Base-by-base conservation (phyloP, 768 basidiomycete genomes). In the Suillus alpinus region DNA sequence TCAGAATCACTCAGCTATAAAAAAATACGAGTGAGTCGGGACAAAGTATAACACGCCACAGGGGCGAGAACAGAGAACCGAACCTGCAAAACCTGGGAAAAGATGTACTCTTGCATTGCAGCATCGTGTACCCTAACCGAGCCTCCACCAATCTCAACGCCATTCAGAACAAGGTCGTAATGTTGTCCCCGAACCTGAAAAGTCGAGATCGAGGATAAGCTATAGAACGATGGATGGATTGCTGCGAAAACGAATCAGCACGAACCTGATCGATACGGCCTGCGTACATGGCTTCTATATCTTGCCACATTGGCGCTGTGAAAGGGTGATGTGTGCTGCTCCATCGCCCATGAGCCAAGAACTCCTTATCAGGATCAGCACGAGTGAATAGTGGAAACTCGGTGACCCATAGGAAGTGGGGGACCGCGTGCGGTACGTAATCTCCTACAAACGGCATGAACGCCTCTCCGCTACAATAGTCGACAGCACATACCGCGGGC, bases 261-360 rank as follows among this genome's bases (percentile, higher is more conserved):
- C 81, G 65, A 68, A 85, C 84, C 66, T 78, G 73, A 56, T 86
- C 84, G 51, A 89, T 76, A 66, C 85, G 79, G 40, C 92, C 93
- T 44, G 77, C 77, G 69, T 89, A 88, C 76, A 98, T 79, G 40
- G 84, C 83, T 50, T 86, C 80, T 29, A 96, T 80, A 73, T 98
- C 95, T 73, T 96, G 84, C 81, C 81, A 90, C 86, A 95, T 91
- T 23, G 95, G 95, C 9, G 95, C 95, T 13, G 95, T 98, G 75
- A 98, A 98, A 2, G 95, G 95, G 74, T 98, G 95, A 68, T 98
- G 95, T 3, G 92, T 87, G 64, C 91, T 91, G 65, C 91, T 90
- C 92, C 93, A 96, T 68, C 94, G 81, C 34, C 95, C 95, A 59
- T 86, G 83, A 4, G 94, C 91, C 34, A 94, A 75, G 69, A 88